Evolutionary conservation across 2,329 filamentous ascomycete species (phyloP).

Genomic region (Mycosphaerella arachidis): DNA sequence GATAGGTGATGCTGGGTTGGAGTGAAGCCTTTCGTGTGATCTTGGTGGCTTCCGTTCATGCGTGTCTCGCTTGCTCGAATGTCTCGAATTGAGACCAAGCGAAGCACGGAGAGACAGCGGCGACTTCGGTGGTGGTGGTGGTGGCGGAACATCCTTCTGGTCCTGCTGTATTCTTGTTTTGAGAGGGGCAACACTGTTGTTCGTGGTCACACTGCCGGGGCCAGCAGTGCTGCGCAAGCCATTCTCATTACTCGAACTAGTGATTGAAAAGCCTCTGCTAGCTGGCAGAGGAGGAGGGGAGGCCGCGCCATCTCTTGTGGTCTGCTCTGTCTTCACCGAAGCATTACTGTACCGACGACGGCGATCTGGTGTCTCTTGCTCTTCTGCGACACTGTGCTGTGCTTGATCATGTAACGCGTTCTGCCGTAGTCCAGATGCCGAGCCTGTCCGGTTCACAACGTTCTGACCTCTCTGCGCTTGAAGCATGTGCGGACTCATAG

Average conservation of each 20-base stretch:
- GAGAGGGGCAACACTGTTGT: conserved; percentile 75
- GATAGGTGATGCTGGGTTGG: conserved; percentile 66
- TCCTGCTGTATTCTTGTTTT: conserved; percentile 6
- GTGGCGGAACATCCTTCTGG: conserved; percentile 2
- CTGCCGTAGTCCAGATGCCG: conserved; percentile 28
- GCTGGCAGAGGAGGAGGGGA: conserved; percentile 51
- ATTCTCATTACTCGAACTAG: conserved; percentile 10
- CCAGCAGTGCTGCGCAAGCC: conserved; percentile 4
- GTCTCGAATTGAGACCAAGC: conserved; percentile 23
- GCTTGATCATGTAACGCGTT: background rate
- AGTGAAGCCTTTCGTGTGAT: conserved; percentile 65
- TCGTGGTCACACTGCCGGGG: conserved; percentile 56
- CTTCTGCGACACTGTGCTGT: conserved; percentile 14
- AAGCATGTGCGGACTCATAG: conserved; percentile 92
- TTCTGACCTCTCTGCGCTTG: conserved; percentile 76
- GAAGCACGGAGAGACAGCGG: conserved; percentile 27
- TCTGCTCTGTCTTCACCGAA: conserved; percentile 44
- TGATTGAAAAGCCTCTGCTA: conserved; percentile 68
- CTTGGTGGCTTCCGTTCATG: conserved; percentile 16
- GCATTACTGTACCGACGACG: conserved; percentile 56
- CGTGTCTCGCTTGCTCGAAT: conserved; percentile 15
- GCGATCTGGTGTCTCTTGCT: conserved; percentile 34
- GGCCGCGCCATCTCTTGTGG: conserved; percentile 38
- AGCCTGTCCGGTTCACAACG: conserved; percentile 11
- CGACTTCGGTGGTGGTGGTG: conserved; percentile 24